Evolutionary conservation across 2,329 filamentous ascomycete species (phyloP), one percentile per base, ranked within the genome.

Genomic region (Pseudocercospora macadamiae): DNA sequence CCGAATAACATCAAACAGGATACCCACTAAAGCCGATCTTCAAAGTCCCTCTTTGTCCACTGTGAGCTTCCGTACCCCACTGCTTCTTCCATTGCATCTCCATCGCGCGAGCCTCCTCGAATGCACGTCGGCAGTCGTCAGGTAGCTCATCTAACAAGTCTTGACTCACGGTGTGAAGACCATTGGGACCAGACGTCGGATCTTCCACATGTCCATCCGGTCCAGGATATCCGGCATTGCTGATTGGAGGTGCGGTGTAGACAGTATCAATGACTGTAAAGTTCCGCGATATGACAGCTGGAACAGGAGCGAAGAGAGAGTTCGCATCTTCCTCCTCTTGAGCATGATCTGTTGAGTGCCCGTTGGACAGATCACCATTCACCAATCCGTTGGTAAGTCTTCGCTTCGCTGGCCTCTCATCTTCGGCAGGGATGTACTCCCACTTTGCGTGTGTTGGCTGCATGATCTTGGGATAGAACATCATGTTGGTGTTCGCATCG

Each of bases 401-500:
- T n/a, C 77, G 71, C 1, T 54, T 54, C 16, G 58, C 52, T 14
- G 55, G 30, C 9, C 16, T 25, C 18, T 57, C 61, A 6, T 44
- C 34, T n/a, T 53, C 56, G n/a, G 80, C 77, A 2, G 82, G 74
- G 2, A 96, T 80, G 61, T 89, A 86, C 75, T 95, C 90, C 79
- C 93, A 92, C 60, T 88, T 87, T 8, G 87, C 91, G 67, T 91
- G 90, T 2, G 91, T 95, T 2, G 95, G 91, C 74, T 99, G 95
- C 84, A 92, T 96, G 70, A 83, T 89, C 62, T 86, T 85, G 0
- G 95, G 93, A 71, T 89, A 96, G 71, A 95, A 91, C 83, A 97
- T 89, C 59, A 84, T 77, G 74, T 99, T 99, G 54, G 95, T 97
- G 77, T 97, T 93, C 23, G 93, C 87, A 69, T 99, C 93, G 75